Base-by-base conservation (phyloP, 2,329 filamentous ascomycete species). In the Diaporthe sp. region DNA sequence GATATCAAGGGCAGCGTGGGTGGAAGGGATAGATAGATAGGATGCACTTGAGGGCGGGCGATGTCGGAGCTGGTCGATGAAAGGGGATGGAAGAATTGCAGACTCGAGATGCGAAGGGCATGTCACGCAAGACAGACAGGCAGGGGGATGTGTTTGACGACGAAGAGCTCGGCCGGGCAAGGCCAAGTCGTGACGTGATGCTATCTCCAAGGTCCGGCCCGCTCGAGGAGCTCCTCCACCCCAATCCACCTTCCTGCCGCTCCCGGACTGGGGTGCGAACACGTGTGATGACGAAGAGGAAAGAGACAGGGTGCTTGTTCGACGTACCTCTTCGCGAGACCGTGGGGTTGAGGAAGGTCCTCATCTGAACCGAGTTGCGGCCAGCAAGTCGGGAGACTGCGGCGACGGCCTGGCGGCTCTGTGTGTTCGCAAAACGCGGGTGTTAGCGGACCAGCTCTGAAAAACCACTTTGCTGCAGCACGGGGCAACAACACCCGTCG, bases 281-380 rank as follows among this genome's bases (percentile, higher is more conserved):
- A 53, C 44, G 49, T 53, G 71, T 39, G 44, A 75, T 49, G 57
- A 39, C 25, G 28, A 72, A 72, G 74, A 70, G n/a, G 12, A 22
- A 19, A 31, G 15, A 68, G 60, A 62, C 58, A 61, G 42, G 25
- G 39, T 55, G n/a, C 17, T 8, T 19, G 51, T 46, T 53, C 8
- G n/a, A 85, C 90, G 85, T 89, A 92, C 90, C 90, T 89, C 89
- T 88, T 84, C 90, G 88, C 78, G 90, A 89, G 80, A 91, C 87
- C 72, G 90, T 91, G 78, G 90, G 90, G 81, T 88, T 89, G 81
- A 91, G 90, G 83, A 91, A 91, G 82, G 86, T 86, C 83, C 90
- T 88, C 82, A 85, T 84, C 83, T 88, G 87, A 82, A 85, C 84
- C 80, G 86, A 81, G 80, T 84, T 86, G 72, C 85, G 84, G 83